Evolutionary conservation across 768 basidiomycete species (phyloP).

Genomic region (Tulasnella calospora): DNA sequence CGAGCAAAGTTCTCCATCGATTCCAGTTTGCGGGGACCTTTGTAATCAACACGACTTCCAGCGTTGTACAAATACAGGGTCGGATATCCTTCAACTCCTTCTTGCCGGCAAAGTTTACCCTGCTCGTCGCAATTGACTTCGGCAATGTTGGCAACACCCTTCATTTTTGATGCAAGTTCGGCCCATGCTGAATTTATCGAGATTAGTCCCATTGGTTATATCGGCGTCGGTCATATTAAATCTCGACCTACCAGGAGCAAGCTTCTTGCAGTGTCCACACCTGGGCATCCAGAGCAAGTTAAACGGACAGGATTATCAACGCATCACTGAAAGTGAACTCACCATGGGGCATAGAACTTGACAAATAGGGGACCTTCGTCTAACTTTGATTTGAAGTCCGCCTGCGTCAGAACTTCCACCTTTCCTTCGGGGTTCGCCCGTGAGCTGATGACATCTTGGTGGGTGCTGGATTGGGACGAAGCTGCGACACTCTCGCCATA

Average conservation of each 20-base stretch:
- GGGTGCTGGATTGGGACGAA: slow-evolving; percentile 18
- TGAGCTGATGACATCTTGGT: slow-evolving; percentile 27
- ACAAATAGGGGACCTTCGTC: slow-evolving; percentile 53
- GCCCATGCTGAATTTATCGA: slow-evolving; percentile 51
- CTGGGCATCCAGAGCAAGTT: slow-evolving; percentile 33
- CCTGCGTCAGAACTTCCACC: slow-evolving; percentile 43
- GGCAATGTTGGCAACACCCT: slow-evolving; percentile 67
- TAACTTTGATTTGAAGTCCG: slow-evolving; percentile 46
- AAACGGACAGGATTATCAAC: neutral
- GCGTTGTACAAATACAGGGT: slow-evolving; percentile 61
- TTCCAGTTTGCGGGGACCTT: slow-evolving; percentile 63
- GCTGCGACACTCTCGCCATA: neutral
- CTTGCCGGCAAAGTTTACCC: slow-evolving; percentile 55
- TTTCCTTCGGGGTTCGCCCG: slow-evolving; percentile 40
- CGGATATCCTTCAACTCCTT: slow-evolving; percentile 77
- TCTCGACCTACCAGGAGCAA: slow-evolving; percentile 53
- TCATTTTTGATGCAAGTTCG: slow-evolving; percentile 65
- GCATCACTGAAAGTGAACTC: slow-evolving; percentile 23
- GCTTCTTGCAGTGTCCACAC: slow-evolving; percentile 96
- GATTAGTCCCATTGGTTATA: neutral
- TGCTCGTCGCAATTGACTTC: slow-evolving; percentile 87
- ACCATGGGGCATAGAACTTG: slow-evolving; percentile 92
- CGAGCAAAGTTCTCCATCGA: slow-evolving; percentile 68
- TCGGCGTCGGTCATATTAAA: neutral
- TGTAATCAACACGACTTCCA: slow-evolving; percentile 65